A percentile compares a stretch with the other conserved stretches of the same genome.
Conservation (phyloP, 1,139 yeast genomes). For the Candida dubliniensis region DNA sequence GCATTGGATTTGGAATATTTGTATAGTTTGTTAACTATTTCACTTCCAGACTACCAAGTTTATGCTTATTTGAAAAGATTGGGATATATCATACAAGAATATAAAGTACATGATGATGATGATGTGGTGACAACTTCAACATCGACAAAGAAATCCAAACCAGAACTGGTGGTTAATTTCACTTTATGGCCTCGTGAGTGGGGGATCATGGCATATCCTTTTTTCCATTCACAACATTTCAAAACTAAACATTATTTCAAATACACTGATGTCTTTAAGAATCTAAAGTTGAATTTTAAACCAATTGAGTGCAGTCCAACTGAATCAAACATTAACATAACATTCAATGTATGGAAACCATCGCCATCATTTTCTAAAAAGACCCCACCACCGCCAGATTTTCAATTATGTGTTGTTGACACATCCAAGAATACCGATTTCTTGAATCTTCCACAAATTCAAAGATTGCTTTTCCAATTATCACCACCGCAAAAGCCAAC, state of each 20-base stretch:
- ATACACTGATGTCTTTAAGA: constrained; percentile 39
- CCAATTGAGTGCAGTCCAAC: constrained; percentile 1
- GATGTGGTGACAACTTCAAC: neutral
- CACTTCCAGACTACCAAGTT: constrained; percentile 61
- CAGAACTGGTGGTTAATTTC: constrained; percentile 1
- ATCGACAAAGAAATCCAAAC: neutral
- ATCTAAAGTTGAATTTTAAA: constrained; percentile 36
- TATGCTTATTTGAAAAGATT: constrained; percentile 74
- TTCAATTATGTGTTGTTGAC: constrained; percentile 62
- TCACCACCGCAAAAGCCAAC: constrained; percentile 11
- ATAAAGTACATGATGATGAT: neutral
- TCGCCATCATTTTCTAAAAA: constrained; percentile 66
- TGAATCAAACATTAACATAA: constrained; percentile 18
- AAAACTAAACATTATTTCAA: constrained; percentile 33
- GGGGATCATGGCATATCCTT: constrained; percentile 15
- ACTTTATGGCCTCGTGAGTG: constrained; percentile 11
- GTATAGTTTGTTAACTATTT: constrained; percentile 50
- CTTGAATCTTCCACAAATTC: constrained; percentile 50
- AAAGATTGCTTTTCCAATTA: constrained; percentile 27
- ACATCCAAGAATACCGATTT: constrained; percentile 45
- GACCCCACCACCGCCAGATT: constrained; percentile 73
- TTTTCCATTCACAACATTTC: constrained; percentile 18
- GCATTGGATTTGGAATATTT: constrained; percentile 66
- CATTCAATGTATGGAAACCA: constrained; percentile 87
- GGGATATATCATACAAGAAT: constrained; percentile 64